phyloP scores from a whole-genome alignment of 2,329 filamentous ascomycete species.

The Talaromyces sp. region DNA sequence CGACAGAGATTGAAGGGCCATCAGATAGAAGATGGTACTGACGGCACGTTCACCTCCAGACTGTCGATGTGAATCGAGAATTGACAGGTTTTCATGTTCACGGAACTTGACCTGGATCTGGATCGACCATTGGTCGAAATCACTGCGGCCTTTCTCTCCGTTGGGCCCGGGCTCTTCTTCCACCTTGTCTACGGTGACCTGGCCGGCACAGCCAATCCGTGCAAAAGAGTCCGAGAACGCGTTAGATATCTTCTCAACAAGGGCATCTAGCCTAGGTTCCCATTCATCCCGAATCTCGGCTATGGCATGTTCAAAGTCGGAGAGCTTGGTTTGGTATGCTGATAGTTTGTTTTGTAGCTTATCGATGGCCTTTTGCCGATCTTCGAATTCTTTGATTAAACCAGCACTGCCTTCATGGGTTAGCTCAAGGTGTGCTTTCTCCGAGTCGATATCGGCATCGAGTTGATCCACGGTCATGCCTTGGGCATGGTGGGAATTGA shows the following conservation, averaged over 20 bases:
- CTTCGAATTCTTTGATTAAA: constrained; percentile 72
- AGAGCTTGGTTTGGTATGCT: constrained; percentile 52
- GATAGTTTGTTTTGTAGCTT: constrained; percentile 58
- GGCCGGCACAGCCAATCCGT: constrained; percentile 88
- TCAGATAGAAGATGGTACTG: constrained; percentile 97
- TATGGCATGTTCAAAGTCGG: constrained; percentile 56
- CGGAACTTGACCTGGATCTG: constrained; percentile 95
- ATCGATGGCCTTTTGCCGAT: constrained; percentile 65
- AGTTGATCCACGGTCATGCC: constrained; percentile 60
- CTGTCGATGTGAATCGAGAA: constrained; percentile 87
- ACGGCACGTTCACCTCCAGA: constrained; percentile 95
- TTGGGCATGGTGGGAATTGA: constrained; percentile 35
- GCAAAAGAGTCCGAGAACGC: constrained; percentile 92
- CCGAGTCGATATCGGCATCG: constrained; percentile 67
- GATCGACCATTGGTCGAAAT: constrained; percentile 92
- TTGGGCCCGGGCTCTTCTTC: constrained; percentile 30
- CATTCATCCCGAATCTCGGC: constrained; percentile 64
- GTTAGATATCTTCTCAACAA: constrained; percentile 77
- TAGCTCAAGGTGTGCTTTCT: constrained; percentile 71
- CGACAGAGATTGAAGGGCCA: constrained; percentile 91
- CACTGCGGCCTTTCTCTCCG: constrained; percentile 47
- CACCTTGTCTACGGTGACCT: constrained; percentile 79
- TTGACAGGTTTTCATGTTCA: constrained; percentile 75
- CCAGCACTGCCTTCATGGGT: constrained; percentile 73
- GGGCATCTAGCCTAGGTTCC: constrained; percentile 76